These are phyloP conservation scores for Mycena sp. DNA, from an alignment of 1,284 basidiomycete genomes.

Conservation along the genomic window DNA sequence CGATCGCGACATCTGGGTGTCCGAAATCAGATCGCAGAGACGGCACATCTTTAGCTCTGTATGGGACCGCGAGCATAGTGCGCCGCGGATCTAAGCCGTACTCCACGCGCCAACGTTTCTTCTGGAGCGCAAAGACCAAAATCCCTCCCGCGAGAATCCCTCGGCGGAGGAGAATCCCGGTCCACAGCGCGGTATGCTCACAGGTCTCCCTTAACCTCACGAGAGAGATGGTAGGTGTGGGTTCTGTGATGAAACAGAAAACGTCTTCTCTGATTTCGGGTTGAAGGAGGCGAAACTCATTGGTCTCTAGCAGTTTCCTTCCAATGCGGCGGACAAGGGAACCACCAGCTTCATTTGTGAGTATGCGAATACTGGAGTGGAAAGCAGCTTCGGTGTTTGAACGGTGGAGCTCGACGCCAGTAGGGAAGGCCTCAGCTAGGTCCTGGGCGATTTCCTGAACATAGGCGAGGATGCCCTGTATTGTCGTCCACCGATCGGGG, in stretches of 20 bases:
- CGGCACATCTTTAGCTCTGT: conserved; percentile 64
- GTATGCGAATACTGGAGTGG: conserved; percentile 15
- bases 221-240: conserved; percentile 10
- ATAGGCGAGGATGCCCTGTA: conserved; percentile 12
- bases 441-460: conserved; percentile 3
- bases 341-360: conserved; percentile 7
- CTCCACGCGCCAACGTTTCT: conserved; percentile 64
- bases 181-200: conserved; percentile 3
- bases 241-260: conserved; percentile 14
- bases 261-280: not conserved
- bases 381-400: not conserved
- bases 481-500: conserved; percentile 57
- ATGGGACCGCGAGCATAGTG: conserved; percentile 63
- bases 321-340: not conserved
- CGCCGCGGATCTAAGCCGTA: conserved; percentile 59
- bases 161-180: conserved; percentile 52
- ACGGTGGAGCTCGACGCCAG: conserved; percentile 10
- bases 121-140: conserved; percentile 52
- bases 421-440: not conserved
- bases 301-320: conserved; percentile 5
- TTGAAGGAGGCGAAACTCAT: not conserved
- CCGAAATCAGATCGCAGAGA: conserved; percentile 62
- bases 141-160: conserved; percentile 57
- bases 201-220: conserved; percentile 1
- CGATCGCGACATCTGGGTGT: conserved; percentile 61